phyloP scores from a whole-genome alignment of 768 basidiomycete genomes.

The Amanita rubescens region DNA sequence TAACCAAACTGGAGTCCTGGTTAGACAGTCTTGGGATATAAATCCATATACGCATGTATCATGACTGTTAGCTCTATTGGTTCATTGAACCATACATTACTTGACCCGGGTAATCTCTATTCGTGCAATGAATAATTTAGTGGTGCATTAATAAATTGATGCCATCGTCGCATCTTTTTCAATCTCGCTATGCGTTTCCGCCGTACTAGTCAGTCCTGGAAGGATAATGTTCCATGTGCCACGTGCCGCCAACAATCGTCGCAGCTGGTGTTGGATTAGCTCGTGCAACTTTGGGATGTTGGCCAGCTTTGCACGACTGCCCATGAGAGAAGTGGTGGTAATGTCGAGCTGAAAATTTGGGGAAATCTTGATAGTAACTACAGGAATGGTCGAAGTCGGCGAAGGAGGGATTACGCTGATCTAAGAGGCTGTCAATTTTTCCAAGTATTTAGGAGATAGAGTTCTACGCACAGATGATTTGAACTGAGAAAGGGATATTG shows the following conservation, averaged over 20 bases:
- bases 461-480: constrained; percentile 47
- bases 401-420: constrained; percentile 58
- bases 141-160: constrained; percentile 44
- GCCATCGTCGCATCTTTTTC: constrained; percentile 25
- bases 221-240: constrained; percentile 63
- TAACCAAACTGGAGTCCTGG: constrained; percentile 42
- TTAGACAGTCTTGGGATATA: constrained; percentile 48
- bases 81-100: neutral
- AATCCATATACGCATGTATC: constrained; percentile 2
- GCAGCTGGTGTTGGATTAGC: constrained; percentile 80
- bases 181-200: constrained; percentile 27
- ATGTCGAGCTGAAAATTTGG: constrained; percentile 85
- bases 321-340: constrained; percentile 86
- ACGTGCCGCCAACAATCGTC: constrained; percentile 49
- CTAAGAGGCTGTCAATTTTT: constrained; percentile 26
- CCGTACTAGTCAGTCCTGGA: constrained; percentile 48
- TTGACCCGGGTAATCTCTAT: neutral
- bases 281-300: constrained; percentile 98
- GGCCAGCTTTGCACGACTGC: constrained; percentile 93
- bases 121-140: constrained; percentile 3
- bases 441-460: neutral
- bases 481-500: constrained; percentile 70
- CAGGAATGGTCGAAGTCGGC: constrained; percentile 44
- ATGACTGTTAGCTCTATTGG: neutral
- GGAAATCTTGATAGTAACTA: constrained; percentile 65